phyloP scores from a whole-genome alignment of 2,329 filamentous ascomycete species.

The Scedosporium dehoogii region DNA sequence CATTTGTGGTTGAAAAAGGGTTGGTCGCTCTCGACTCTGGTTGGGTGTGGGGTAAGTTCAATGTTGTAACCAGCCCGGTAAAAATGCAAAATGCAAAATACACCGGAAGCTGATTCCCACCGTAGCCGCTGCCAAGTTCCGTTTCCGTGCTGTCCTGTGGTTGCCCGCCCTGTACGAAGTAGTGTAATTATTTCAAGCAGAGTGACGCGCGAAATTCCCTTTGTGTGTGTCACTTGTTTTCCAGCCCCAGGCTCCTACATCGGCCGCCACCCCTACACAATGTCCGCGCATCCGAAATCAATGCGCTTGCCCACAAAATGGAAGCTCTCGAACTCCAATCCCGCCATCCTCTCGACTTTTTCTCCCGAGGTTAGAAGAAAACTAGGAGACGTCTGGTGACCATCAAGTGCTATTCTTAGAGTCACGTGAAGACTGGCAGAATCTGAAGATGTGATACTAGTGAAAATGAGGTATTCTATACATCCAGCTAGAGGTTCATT shows the following conservation, averaged over 20 bases:
- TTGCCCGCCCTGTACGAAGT: background rate
- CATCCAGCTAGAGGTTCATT: background rate
- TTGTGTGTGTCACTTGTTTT: background rate
- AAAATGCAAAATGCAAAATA: too few relatives aligned
- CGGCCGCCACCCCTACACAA: background rate
- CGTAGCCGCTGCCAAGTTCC: background rate
- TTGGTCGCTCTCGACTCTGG: too few relatives aligned
- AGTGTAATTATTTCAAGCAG: background rate
- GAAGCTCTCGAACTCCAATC: background rate
- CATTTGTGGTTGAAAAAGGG: too few relatives aligned
- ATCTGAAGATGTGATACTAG: background rate
- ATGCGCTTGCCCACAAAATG: background rate
- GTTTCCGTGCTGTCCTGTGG: background rate
- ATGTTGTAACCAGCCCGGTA: too few relatives aligned
- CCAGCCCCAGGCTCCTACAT: background rate
- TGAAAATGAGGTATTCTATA: background rate
- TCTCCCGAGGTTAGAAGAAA: background rate
- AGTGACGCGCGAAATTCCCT: background rate
- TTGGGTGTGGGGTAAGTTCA: too few relatives aligned
- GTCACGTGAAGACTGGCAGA: background rate
- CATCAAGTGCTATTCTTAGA: background rate
- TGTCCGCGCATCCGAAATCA: background rate
- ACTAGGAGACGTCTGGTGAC: too few relatives aligned
- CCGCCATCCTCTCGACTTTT: background rate
- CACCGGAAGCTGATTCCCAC: too few relatives aligned